These are phyloP conservation scores for Fusarium begoniae DNA, from an alignment of 2,329 filamentous ascomycete genomes.

Conservation along the genomic window DNA sequence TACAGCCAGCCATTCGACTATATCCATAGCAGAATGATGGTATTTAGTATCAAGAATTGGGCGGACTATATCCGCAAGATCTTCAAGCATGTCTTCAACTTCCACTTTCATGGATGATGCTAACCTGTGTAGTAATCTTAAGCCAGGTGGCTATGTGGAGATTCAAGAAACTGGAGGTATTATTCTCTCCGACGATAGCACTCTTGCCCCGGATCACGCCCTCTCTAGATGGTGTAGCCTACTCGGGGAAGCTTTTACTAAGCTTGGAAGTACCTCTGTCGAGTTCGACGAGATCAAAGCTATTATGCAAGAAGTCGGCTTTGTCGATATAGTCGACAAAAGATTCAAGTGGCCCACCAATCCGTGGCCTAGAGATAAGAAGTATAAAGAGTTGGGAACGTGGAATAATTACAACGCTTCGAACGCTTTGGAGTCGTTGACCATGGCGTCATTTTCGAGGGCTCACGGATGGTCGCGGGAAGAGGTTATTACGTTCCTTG, in stretches of 20 bases:
- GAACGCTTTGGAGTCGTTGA: slow-evolving; percentile 2
- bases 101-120: fast-evolving
- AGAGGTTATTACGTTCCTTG: slow-evolving; percentile 8
- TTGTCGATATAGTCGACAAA: neutral
- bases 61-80: slow-evolving; percentile 1
- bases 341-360: slow-evolving; percentile 16
- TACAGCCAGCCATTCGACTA: neutral
- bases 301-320: neutral
- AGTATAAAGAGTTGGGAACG: slow-evolving; percentile 3
- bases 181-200: neutral
- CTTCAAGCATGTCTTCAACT: neutral
- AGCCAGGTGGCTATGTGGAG: neutral
- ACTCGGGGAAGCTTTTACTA: neutral
- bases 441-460: slow-evolving; percentile 8
- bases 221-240: neutral
- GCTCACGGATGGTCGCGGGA: slow-evolving; percentile 19
- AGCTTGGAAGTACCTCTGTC: neutral
- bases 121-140: neutral
- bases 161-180: slow-evolving; percentile 1
- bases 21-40: slow-evolving; percentile 4
- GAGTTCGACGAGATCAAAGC: neutral
- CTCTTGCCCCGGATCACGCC: neutral
- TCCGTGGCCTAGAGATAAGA: slow-evolving; percentile 20
- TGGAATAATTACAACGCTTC: slow-evolving; percentile 10
- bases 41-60: neutral